These are phyloP conservation scores for Lepidium campestre DNA, from an alignment of 441 rosid species.

Conservation along the genomic window DNA sequence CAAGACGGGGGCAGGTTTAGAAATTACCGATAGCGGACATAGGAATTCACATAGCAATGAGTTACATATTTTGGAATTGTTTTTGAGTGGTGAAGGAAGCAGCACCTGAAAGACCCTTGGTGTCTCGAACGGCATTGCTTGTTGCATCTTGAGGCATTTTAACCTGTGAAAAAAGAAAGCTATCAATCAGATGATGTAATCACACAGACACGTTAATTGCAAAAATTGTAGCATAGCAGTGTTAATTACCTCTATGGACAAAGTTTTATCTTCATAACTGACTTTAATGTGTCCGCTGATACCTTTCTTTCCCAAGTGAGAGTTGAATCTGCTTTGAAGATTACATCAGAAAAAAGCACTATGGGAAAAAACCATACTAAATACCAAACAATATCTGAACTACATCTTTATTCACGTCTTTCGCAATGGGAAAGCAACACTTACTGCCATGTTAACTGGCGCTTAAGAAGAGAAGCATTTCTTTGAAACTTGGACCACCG, in stretches of 20 bases:
- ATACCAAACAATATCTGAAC: background rate
- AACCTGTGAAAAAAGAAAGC: slow-evolving; percentile 43
- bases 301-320: slow-evolving; percentile 86
- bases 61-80: background rate
- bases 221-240: slow-evolving; percentile 4
- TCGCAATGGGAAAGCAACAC: slow-evolving; percentile 22
- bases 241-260: slow-evolving; percentile 66
- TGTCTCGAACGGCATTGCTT: slow-evolving; percentile 65
- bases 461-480: slow-evolving; percentile 49
- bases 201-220: background rate
- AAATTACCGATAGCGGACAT: background rate
- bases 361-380: slow-evolving; percentile 4
- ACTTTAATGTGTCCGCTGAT: slow-evolving; percentile 80
- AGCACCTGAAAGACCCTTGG: slow-evolving; percentile 94
- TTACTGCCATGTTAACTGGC: slow-evolving; percentile 73
- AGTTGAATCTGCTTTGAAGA: slow-evolving; percentile 57
- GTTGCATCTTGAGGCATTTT: slow-evolving; percentile 99
- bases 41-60: background rate
- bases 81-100: background rate
- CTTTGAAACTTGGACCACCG: slow-evolving; percentile 64
- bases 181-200: slow-evolving; percentile 5
- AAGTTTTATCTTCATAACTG: slow-evolving; percentile 66
- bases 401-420: background rate
- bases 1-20: background rate
- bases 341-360: slow-evolving; percentile 5